Percentiles rank a stretch among this genome's conserved stretches.
Evolutionary conservation across 176 grass and related monocot species (phyloP).

Genomic region (Bolboschoenus planiculmis): DNA sequence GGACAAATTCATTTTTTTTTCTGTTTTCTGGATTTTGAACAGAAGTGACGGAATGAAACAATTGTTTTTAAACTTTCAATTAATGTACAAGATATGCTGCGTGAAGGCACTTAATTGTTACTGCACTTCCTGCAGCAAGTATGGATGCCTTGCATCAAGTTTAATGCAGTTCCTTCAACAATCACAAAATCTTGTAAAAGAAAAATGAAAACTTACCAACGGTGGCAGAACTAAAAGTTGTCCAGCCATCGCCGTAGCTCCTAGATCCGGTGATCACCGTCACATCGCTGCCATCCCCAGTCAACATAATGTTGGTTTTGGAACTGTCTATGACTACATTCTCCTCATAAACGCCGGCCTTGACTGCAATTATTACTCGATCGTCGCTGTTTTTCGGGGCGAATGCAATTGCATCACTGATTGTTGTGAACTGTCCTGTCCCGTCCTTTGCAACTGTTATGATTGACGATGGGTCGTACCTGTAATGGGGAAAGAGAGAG

Average conservation of each 20-base stretch:
- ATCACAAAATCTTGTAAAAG: background rate
- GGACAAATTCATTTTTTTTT: background rate
- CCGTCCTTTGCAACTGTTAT: constrained; percentile 71
- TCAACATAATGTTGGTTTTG: constrained; percentile 48
- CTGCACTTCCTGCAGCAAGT: background rate
- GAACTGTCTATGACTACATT: constrained; percentile 51
- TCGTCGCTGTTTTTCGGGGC: constrained; percentile 44
- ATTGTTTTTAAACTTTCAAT: background rate
- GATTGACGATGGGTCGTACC: constrained; percentile 19
- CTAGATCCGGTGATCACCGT: constrained; percentile 71
- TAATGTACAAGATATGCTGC: background rate
- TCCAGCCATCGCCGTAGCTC: constrained; percentile 51
- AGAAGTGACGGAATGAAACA: background rate
- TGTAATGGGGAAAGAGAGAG: too few relatives aligned
- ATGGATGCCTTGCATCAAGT: background rate
- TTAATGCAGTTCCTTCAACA: background rate
- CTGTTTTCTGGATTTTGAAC: background rate
- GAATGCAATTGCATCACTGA: constrained; percentile 46
- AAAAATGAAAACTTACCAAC: constrained; percentile 34
- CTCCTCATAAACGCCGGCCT: constrained; percentile 69
- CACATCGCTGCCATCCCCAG: constrained; percentile 40
- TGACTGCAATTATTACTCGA: constrained; percentile 50
- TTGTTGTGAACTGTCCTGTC: constrained; percentile 43
- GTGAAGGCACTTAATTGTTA: background rate
- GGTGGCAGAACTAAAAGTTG: constrained; percentile 66